Evolutionary conservation across 2,329 filamentous ascomycete species (phyloP).

Genomic region (Penicillium corylophilum): DNA sequence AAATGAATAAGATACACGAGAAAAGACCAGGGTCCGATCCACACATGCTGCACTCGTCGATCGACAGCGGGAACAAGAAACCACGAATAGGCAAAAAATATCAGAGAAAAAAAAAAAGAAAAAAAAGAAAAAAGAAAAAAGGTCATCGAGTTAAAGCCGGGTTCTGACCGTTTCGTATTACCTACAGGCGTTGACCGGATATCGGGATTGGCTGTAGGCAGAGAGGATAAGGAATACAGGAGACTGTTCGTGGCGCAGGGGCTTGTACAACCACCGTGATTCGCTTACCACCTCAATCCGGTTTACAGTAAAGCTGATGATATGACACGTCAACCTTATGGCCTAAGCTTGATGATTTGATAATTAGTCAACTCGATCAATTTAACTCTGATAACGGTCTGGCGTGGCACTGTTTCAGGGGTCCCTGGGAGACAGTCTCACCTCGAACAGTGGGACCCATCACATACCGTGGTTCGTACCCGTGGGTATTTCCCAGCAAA

Average conservation of each 20-base stretch:
- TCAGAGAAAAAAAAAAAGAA: constrained; percentile 8
- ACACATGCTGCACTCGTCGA: constrained; percentile 16
- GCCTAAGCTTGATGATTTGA: not conserved
- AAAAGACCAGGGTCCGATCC: constrained; percentile 4
- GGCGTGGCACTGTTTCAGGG: constrained; percentile 4
- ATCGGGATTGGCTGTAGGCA: constrained; percentile 3
- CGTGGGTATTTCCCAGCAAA: constrained; percentile 8
- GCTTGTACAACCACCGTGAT: not conserved
- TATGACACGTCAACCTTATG: constrained; percentile 9
- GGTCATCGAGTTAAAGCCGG: constrained; percentile 5
- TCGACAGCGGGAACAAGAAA: constrained; percentile 9
- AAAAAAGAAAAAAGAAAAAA: constrained; percentile 3
- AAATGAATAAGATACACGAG: not conserved
- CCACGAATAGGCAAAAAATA: not conserved
- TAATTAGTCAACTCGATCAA: not conserved
- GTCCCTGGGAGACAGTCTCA: not conserved
- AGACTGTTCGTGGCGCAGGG: constrained; percentile 12
- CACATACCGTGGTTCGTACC: constrained; percentile 19
- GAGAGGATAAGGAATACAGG: constrained; percentile 3
- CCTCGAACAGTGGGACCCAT: constrained; percentile 12
- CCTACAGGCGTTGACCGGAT: not conserved
- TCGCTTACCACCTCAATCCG: not conserved
- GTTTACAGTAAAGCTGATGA: constrained; percentile 1
- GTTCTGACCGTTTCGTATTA: constrained; percentile 16
- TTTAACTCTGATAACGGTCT: constrained; percentile 4